Evolutionary conservation across 495 filamentous ascomycete genomes (phyloP), one percentile per base, ranked within the genome.

Genomic region (Neurospora sp.): DNA sequence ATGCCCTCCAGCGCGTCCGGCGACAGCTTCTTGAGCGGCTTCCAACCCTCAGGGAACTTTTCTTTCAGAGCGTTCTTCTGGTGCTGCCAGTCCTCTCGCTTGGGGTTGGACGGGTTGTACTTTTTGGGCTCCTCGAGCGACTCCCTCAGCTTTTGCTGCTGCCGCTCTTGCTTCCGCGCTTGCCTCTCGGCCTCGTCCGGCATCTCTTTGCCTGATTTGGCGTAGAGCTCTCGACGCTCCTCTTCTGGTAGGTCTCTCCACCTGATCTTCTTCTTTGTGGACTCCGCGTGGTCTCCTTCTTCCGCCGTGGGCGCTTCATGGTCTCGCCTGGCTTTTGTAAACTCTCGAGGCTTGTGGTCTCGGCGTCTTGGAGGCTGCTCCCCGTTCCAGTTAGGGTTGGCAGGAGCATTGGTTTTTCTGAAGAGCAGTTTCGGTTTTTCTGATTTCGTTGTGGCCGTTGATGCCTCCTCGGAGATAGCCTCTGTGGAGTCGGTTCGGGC

Each of bases 1-100:
- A 98, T 97, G 38, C 93, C 94, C 18, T 94, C 91, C 12, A 97
- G 79, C 12, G 95, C 93, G 80, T 97, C 95, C 0, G 95, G 96
- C 0, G 96, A 98, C 2, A 99, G 88, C 73, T 90, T 90, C 83
- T 96, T 98, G 37, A 85, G 85, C 31, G 96, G 94, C 49, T 86
- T 84, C 94, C 95, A 99, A 8, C 90, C 90, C 8, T 86, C 83
- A 1, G 89, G 86, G 76, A 98, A 97, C 78, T 98, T 82, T 72
- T 78, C 70, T 44, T 78, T 78, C n/a, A 79, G 76, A 1, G 77
- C 78, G 31, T 72, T 60, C 70, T 80, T 80, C 70, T 82, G 79
- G 18, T 69, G 71, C 72, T 70, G 76, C 80, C 79, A 80, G 62
- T 72, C 8, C 11, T 75, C 75, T 6, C 35, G 71, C 44, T 39